Percentiles rank a stretch among this genome's conserved stretches.
These are phyloP conservation scores for Aeminium ludgeri DNA, from an alignment of 495 filamentous ascomycete genomes.

Conservation along the genomic window DNA sequence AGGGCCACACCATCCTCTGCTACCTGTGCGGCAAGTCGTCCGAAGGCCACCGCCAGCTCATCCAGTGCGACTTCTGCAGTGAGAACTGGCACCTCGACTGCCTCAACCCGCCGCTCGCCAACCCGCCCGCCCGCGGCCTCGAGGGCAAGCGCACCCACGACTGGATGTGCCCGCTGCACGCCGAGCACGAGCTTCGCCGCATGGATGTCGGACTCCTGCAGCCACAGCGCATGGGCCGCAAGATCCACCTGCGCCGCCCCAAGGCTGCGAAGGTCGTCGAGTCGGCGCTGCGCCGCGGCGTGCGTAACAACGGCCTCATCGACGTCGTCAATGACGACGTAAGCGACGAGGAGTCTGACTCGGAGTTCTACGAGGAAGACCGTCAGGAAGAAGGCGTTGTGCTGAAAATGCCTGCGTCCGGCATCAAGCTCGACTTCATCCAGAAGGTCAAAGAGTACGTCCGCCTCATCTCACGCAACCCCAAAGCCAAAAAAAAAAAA, in stretches of 20 bases:
- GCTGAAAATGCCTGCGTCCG: slow-evolving; percentile 51
- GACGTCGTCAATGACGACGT: slow-evolving; percentile 34
- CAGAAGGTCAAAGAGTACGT: slow-evolving; percentile 29
- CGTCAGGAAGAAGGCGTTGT: slow-evolving; percentile 36
- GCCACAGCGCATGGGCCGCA: slow-evolving; percentile 18
- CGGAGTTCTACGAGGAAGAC: slow-evolving; percentile 29
- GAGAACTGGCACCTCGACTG: slow-evolving; percentile 85
- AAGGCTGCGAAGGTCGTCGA: slow-evolving; percentile 34
- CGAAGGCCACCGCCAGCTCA: slow-evolving; percentile 29
- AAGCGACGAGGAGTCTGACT: slow-evolving; percentile 34
- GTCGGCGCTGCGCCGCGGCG: slow-evolving; percentile 35
- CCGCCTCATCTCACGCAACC: neutral
- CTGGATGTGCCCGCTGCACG: slow-evolving; percentile 83
- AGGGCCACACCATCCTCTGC: slow-evolving; percentile 56
- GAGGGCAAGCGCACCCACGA: slow-evolving; percentile 37
- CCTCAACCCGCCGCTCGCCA: slow-evolving; percentile 63
- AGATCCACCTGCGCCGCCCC: slow-evolving; percentile 34
- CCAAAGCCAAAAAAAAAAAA: too few species aligned
- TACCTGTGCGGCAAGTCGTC: slow-evolving; percentile 46
- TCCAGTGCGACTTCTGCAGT: slow-evolving; percentile 48
- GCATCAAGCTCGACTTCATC: slow-evolving; percentile 67
- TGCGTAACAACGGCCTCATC: slow-evolving; percentile 59
- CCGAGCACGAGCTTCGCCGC: slow-evolving; percentile 39
- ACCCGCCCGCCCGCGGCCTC: slow-evolving; percentile 39
- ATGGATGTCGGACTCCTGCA: slow-evolving; percentile 19